Conservation (phyloP, 2,329 filamentous ascomycete genomes). For the Penicillium olsonii region DNA sequence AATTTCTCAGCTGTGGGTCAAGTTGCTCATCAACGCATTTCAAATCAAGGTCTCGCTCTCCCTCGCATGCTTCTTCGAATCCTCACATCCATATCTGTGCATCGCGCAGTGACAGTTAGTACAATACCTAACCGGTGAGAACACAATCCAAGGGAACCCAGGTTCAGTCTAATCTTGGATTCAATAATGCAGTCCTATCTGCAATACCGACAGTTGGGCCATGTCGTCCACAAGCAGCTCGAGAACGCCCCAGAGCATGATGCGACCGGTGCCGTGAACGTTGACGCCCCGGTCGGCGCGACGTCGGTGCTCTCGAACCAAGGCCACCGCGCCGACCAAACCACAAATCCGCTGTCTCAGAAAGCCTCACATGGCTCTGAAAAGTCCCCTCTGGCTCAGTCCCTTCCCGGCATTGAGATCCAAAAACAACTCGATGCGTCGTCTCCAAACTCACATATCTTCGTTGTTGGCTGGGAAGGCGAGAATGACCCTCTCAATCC, state of each 20-base stretch:
- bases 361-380: not conserved
- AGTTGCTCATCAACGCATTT: not conserved
- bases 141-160: conserved; percentile 4
- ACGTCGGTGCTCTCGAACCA: not conserved
- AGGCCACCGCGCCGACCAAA: not conserved
- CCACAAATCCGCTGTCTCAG: not conserved
- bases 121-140: conserved; percentile 11
- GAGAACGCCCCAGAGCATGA: conserved; percentile 6
- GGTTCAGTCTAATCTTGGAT: conserved; percentile 15
- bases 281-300: too few species aligned
- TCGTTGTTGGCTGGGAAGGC: conserved; percentile 46
- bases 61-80: not conserved
- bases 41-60: not conserved
- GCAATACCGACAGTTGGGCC: conserved; percentile 24
- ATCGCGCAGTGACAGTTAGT: not conserved
- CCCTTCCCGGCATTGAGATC: conserved; percentile 15
- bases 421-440: conserved; percentile 8
- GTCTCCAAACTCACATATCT: conserved; percentile 24
- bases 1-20: not conserved
- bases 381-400: conserved; percentile 3
- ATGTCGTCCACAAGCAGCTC: conserved; percentile 20
- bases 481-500: conserved; percentile 42
- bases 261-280: conserved; percentile 2
- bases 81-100: not conserved
- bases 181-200: conserved; percentile 27